Base-by-base conservation (phyloP, 2,329 filamentous ascomycete species). In the Aureobasidium zeae region DNA sequence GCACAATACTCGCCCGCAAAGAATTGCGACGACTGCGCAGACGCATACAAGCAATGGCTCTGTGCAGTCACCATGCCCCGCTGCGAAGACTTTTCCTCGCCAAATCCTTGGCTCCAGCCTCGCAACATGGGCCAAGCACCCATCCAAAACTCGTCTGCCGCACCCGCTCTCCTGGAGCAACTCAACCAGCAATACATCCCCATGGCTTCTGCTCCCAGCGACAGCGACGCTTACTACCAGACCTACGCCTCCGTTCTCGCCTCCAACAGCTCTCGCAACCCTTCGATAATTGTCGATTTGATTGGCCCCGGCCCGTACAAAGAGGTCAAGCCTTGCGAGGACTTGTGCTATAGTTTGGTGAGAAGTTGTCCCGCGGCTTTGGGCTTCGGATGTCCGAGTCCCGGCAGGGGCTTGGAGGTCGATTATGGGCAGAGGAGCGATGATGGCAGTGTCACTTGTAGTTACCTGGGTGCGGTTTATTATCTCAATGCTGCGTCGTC, bases 61-160 rank as follows among this genome's bases (percentile, higher is more conserved):
- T 98, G 91, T 67, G 83, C 86, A 17, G 87, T 96, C 20, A 83
- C 79, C 12, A 91, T 98, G 49, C 91, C 91, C 1, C 83, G 88
- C 21, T 98, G 91, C 67, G 81, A 86, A 56, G 89, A 95, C 64
- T 91, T 84, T 55, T 76, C 72, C 38, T 76, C 71, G 36, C 55
- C 61, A 2, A 67, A 70, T 11, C 42, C 69, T 2, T 78, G 67
- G 56, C 71, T 86, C 2, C 75, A 79, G 48, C 68, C 73, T 15
- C 82, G 91, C 33, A 91, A 89, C 55, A 73, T 86, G 42, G 77
- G 71, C 22, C 76, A 61, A 39, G 15, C 46, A 1, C 58, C 56
- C 45, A 48, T 52, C 47, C 57, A 57, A 47, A 46, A 49, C 29
- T 52, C 53, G 17, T 48, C 49, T 11, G 4, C 13, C 32, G 34